phyloP scores from a whole-genome alignment of 2,329 filamentous ascomycete species.

The Monosporascus sp. region DNA sequence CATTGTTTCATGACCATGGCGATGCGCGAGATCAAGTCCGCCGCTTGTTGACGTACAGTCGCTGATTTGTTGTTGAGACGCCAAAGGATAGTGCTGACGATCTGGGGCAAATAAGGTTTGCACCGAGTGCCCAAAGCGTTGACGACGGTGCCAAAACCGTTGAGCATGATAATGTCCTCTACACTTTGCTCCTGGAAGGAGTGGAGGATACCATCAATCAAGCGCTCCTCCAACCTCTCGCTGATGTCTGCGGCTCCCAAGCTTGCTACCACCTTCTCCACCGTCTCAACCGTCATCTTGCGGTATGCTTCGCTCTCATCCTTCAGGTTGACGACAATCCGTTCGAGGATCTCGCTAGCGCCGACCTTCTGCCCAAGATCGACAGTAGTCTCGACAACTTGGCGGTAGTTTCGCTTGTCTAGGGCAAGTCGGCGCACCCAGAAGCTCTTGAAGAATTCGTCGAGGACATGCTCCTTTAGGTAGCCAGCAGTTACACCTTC shows the following conservation, averaged over 20 bases:
- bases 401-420: slow-evolving; percentile 95
- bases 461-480: slow-evolving; percentile 88
- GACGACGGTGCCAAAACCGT: slow-evolving; percentile 95
- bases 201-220: slow-evolving; percentile 92
- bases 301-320: slow-evolving; percentile 97
- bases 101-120: slow-evolving; percentile 95
- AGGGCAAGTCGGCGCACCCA: slow-evolving; percentile 97
- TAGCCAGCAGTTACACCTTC: slow-evolving; percentile 93
- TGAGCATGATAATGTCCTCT: slow-evolving; percentile 92
- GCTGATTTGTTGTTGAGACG: slow-evolving; percentile 96
- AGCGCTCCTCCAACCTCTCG: slow-evolving; percentile 83
- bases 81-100: slow-evolving; percentile 94
- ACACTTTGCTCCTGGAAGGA: slow-evolving; percentile 98
- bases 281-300: slow-evolving; percentile 98
- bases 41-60: slow-evolving; percentile 93
- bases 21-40: slow-evolving; percentile 92
- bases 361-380: slow-evolving; percentile 98
- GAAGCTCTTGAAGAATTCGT: slow-evolving; percentile 98
- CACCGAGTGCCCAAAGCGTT: slow-evolving; percentile 90
- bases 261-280: slow-evolving; percentile 92
- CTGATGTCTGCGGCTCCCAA: slow-evolving; percentile 91
- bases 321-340: slow-evolving; percentile 92
- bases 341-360: slow-evolving; percentile 87
- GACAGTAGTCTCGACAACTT: slow-evolving; percentile 96
- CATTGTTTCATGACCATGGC: slow-evolving; percentile 99